Evolutionary conservation across 176 grass and related monocot genomes (phyloP).

Genomic region (Puya raimondii): DNA sequence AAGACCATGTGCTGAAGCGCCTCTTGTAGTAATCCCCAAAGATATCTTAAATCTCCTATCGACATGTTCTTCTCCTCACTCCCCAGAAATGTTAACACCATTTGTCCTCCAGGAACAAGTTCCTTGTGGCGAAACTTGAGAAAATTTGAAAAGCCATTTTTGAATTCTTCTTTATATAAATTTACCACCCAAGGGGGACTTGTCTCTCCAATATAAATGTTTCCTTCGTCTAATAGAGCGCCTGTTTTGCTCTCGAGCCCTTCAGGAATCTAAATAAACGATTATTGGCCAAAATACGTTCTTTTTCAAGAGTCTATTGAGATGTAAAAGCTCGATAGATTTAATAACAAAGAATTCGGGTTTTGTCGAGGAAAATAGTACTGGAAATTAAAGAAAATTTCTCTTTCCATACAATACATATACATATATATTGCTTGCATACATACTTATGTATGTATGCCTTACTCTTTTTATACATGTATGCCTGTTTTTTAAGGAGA

Average conservation of each 20-base stretch:
- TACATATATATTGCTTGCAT: too few relatives aligned
- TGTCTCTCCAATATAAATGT: constrained; percentile 24
- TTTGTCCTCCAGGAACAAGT: constrained; percentile 16
- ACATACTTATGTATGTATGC: too few relatives aligned
- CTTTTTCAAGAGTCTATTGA: too few relatives aligned
- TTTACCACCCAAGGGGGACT: constrained; percentile 5
- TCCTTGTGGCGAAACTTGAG: constrained; percentile 20
- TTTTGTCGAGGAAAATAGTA: too few relatives aligned
- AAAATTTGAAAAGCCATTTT: constrained; percentile 25
- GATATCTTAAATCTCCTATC: background rate
- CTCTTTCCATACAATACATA: too few relatives aligned
- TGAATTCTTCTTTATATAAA: constrained; percentile 31
- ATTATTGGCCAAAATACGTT: background rate
- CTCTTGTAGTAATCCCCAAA: constrained; percentile 17
- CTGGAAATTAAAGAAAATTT: too few relatives aligned
- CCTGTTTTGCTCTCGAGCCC: constrained; percentile 21
- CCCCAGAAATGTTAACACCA: constrained; percentile 32
- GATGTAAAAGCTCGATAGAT: too few relatives aligned
- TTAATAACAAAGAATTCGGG: too few relatives aligned
- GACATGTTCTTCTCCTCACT: constrained; percentile 8
- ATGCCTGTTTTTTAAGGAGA: too few relatives aligned
- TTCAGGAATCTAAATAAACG: constrained; percentile 19
- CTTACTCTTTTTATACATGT: too few relatives aligned
- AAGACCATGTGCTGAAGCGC: constrained; percentile 13
- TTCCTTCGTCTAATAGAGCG: constrained; percentile 8